These are phyloP conservation scores for Kuraishia piskuri DNA, from an alignment of 805 yeast genomes.

Conservation along the genomic window DNA sequence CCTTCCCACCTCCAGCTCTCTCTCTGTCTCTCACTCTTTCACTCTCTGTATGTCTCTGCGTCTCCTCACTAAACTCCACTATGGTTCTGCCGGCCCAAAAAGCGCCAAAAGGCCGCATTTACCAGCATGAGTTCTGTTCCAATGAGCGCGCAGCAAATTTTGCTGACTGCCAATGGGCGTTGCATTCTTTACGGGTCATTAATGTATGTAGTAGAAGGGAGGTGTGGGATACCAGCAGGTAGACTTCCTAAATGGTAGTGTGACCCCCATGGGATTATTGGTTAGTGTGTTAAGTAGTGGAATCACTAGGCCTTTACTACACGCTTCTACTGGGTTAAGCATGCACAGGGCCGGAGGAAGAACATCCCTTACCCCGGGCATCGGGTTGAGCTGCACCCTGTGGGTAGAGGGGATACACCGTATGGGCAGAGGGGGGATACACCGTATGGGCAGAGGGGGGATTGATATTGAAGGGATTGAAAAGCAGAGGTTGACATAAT, in stretches of 20 bases:
- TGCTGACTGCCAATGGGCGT: neutral
- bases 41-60: neutral
- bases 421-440: too few species aligned
- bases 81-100: neutral
- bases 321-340: too few species aligned
- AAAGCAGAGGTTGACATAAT: neutral
- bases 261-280: neutral
- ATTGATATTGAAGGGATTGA: too few species aligned
- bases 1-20: too few species aligned
- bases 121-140: neutral
- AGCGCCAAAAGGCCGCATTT: neutral
- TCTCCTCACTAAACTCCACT: neutral
- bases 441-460: too few species aligned
- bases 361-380: neutral
- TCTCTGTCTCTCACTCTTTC: neutral
- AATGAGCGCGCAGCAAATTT: neutral
- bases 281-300: too few species aligned
- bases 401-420: too few species aligned
- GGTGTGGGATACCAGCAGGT: neutral
- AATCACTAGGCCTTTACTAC: too few species aligned
- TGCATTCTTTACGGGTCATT: neutral
- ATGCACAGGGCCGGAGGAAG: too few species aligned
- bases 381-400: neutral
- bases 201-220: neutral
- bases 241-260: neutral